phyloP scores from a whole-genome alignment of 2,329 filamentous ascomycete genomes.

The Thielaviopsis euricoi region DNA sequence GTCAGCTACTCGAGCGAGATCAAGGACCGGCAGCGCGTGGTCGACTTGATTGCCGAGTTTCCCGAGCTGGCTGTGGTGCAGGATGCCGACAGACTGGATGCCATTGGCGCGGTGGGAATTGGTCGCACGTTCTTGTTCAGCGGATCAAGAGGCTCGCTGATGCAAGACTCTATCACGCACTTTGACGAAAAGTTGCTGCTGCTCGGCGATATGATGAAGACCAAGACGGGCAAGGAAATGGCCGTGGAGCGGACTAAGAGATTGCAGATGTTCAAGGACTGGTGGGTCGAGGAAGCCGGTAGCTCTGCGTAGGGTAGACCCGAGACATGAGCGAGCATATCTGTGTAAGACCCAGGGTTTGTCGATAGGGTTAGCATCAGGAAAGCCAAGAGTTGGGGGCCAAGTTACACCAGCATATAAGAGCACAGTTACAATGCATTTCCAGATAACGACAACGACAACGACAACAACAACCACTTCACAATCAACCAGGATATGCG shows the following conservation, averaged over 20 bases:
- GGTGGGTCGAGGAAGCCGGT: constrained; percentile 39
- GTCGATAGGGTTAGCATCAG: not conserved
- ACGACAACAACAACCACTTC: not conserved
- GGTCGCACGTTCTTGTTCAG: constrained; percentile 50
- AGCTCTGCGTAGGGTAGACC: not conserved
- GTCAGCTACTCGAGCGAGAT: constrained; percentile 67
- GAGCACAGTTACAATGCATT: not conserved
- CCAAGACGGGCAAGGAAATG: constrained; percentile 34
- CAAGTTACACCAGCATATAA: not conserved
- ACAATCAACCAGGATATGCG: not conserved
- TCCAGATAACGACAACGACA: not conserved
- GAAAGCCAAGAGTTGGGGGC: not conserved
- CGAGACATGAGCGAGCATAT: too few relatives aligned
- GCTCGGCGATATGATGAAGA: constrained; percentile 50
- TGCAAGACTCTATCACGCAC: constrained; percentile 55
- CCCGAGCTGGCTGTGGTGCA: constrained; percentile 54
- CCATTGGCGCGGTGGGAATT: constrained; percentile 73
- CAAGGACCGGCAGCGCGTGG: constrained; percentile 43
- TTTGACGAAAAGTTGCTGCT: constrained; percentile 60
- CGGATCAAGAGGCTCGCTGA: constrained; percentile 41
- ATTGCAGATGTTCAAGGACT: constrained; percentile 34
- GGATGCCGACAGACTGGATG: constrained; percentile 85
- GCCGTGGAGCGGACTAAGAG: constrained; percentile 36
- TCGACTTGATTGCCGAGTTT: constrained; percentile 37
- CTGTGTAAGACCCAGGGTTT: too few relatives aligned